Conservation (phyloP, 768 basidiomycete genomes). For the Dioszegia hungarica region DNA sequence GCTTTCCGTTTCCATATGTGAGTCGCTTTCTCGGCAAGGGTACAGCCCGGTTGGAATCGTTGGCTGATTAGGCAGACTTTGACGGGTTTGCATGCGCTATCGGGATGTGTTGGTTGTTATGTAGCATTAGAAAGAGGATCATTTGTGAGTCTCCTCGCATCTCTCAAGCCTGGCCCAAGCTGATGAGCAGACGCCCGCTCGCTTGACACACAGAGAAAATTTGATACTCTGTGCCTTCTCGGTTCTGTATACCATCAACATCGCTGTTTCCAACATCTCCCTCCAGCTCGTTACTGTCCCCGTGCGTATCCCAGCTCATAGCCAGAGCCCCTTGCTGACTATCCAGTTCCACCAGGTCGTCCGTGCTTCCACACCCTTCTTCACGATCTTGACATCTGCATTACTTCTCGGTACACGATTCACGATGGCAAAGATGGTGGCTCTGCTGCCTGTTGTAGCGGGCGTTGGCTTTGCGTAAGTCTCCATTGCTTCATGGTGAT, state of each 20-base stretch:
- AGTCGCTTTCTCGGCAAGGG: conserved; percentile 15
- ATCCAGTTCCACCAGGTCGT: conserved; percentile 98
- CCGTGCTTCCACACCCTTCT: conserved; percentile 84
- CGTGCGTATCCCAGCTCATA: conserved; percentile 54
- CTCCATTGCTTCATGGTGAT: too few species aligned
- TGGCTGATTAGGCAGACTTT: conserved; percentile 59
- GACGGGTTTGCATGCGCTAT: conserved; percentile 84
- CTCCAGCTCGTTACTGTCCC: conserved; percentile 83
- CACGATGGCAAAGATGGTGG: conserved; percentile 61
- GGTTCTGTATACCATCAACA: conserved; percentile 85
- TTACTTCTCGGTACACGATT: conserved; percentile 63
- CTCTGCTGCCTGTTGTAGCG: conserved; percentile 75
- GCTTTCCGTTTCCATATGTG: conserved; percentile 87
- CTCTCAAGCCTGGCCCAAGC: not conserved
- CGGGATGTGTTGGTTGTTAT: conserved; percentile 75
- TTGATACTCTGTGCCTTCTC: conserved; percentile 74
- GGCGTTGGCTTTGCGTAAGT: conserved; percentile 85
- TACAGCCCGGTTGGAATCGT: too few species aligned
- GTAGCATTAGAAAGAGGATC: conserved; percentile 58
- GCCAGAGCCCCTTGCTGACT: too few species aligned
- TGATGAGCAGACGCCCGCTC: conserved; percentile 53
- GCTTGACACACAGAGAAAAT: conserved; percentile 56
- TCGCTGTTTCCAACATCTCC: conserved; percentile 88
- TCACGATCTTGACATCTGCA: conserved; percentile 74
- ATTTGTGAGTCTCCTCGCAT: conserved; percentile 57